Conservation (phyloP, 768 basidiomycete genomes). For the Coprinopsis cinerea region DNA sequence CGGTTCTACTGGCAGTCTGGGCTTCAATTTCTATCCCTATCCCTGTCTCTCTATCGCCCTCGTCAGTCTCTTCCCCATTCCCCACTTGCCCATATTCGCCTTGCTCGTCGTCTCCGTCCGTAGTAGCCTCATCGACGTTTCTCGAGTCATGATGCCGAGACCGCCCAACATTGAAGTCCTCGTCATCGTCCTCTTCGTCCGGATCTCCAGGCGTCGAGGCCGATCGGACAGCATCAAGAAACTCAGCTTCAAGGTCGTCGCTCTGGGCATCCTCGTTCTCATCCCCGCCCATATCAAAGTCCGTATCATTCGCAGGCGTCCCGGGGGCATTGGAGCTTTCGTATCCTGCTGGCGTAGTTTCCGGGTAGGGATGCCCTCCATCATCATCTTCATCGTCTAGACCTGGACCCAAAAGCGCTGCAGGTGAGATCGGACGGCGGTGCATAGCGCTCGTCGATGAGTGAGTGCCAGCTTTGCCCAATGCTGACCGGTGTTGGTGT, state of each 20-base stretch:
- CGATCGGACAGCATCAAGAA: too few species aligned
- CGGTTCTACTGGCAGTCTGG: background rate
- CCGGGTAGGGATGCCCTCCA: background rate
- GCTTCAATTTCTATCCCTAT: background rate
- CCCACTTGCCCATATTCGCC: slow-evolving; percentile 11
- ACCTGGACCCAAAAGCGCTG: too few species aligned
- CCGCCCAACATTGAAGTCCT: background rate
- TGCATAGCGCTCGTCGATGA: too few species aligned
- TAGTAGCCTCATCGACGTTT: slow-evolving; percentile 20
- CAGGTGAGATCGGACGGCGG: too few species aligned
- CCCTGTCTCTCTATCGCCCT: background rate
- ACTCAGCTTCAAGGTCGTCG: background rate
- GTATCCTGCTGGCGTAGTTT: background rate
- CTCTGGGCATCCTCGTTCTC: background rate
- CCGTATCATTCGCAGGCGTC: background rate
- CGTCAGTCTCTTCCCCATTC: background rate
- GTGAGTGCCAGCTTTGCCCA: too few species aligned
- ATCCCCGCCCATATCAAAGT: background rate
- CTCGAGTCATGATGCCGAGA: background rate
- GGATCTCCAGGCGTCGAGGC: too few species aligned
- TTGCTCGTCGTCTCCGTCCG: slow-evolving; percentile 25
- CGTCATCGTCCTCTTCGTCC: slow-evolving; percentile 9
- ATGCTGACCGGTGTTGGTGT: too few species aligned
- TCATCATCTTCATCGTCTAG: background rate
- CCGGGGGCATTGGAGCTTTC: background rate